Base-by-base conservation (phyloP, 306 rosid genomes). In the Cucurbita ficifolia region DNA sequence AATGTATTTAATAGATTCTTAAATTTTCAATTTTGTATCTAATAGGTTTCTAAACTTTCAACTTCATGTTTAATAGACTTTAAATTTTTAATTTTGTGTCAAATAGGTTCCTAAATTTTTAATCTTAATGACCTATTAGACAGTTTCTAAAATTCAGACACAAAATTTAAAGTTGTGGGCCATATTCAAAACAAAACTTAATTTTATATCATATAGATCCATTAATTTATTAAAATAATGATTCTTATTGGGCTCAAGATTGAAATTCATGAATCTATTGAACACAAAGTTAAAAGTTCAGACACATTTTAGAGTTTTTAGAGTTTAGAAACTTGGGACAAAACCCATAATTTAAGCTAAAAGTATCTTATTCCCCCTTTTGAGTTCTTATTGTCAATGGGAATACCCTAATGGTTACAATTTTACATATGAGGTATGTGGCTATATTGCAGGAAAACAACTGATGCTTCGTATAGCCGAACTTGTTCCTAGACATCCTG, bases 401-500 rank as follows among this genome's bases (percentile, higher is more conserved):
- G 14, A 49, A 5, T 49, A 49, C 18, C 53, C 6, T 49, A 49
- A 49, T 14, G 0, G 4, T 49, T 14, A 49, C 17, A 11, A 50
- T 48, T 59, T 18, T 46, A 35, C 42, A 17, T 3, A 39, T n/a
- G 61, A 52, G 63, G 22, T 6, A 48, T 39, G 40, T 50, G 55
- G 67, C 50, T 76, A 49, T 57, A 60, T 80, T 88, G 55, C 82
- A 94, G 98, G 89, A 76, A 94, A 90, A 79, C 81, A 87, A 67
- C 82, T 93, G 70, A 84, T 93, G 97, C 77, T 86, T 12, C 76
- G 62, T 39, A 63, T 90, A 43, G 90, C 96, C 6, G 96, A 88
- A 82, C 78, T 93, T 90, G 97, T 93, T 52, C 96, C 97, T 13
- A 84, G 86, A 67, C 97, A 94, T 86, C 90, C 85, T 45, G 96